These are phyloP conservation scores for Peniophora sp. DNA, from an alignment of 1,284 basidiomycete genomes.

Conservation along the genomic window DNA sequence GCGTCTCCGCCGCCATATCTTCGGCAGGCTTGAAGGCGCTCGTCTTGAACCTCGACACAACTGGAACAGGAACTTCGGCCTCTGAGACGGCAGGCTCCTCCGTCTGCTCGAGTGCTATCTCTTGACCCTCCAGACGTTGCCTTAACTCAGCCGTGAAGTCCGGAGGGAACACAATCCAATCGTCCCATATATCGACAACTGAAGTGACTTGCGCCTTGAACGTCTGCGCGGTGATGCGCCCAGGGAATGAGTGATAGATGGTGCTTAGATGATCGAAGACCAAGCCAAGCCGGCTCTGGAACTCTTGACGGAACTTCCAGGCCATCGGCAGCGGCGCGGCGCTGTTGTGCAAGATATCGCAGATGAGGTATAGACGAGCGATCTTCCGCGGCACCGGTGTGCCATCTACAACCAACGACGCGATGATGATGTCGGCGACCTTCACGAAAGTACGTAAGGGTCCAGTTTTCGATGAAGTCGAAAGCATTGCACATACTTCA, in stretches of 20 bases:
- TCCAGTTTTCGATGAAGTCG: conserved; percentile 3
- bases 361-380: conserved; percentile 89
- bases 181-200: conserved; percentile 91
- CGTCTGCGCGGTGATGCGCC: conserved; percentile 86
- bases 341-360: conserved; percentile 96
- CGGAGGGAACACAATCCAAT: conserved; percentile 89
- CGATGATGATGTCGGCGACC: conserved; percentile 83
- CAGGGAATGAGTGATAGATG: conserved; percentile 88
- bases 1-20: conserved; percentile 28
- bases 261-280: conserved; percentile 93
- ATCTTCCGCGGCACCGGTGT: conserved; percentile 96
- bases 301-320: conserved; percentile 91
- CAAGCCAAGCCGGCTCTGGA: conserved; percentile 78
- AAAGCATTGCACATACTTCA: conserved; percentile 46
- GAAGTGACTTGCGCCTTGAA: conserved; percentile 86
- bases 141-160: conserved; percentile 73
- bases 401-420: conserved; percentile 74
- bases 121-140: conserved; percentile 59
- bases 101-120: conserved; percentile 23
- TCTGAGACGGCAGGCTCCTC: conserved; percentile 19
- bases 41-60: conserved; percentile 65
- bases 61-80: conserved; percentile 24
- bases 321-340: conserved; percentile 82
- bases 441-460: conserved; percentile 21
- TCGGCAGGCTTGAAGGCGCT: conserved; percentile 69